A percentile compares a stretch with the other conserved stretches of the same genome.
Conservation (phyloP, 2,329 filamentous ascomycete genomes). For the Phoma herbarum region DNA sequence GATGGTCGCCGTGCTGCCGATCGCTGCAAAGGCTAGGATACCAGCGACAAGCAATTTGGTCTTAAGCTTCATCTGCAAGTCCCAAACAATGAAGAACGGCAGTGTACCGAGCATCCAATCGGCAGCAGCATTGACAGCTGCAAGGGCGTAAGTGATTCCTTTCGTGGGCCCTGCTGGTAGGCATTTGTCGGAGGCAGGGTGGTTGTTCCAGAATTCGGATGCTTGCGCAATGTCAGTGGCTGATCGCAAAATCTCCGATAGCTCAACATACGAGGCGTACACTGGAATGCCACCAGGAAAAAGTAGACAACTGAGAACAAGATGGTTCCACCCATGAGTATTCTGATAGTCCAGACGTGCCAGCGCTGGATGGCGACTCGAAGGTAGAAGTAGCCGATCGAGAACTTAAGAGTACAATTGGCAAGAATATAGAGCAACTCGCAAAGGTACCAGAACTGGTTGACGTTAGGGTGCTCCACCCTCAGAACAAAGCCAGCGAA, state of each 20-base stretch:
- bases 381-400: slow-evolving; percentile 63
- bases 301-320: slow-evolving; percentile 59
- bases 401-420: slow-evolving; percentile 60
- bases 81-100: slow-evolving; percentile 62
- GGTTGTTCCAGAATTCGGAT: slow-evolving; percentile 60
- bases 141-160: slow-evolving; percentile 57
- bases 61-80: slow-evolving; percentile 62
- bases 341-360: slow-evolving; percentile 59
- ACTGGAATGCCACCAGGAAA: slow-evolving; percentile 63
- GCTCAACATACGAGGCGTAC: slow-evolving; percentile 52
- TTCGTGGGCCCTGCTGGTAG: slow-evolving; percentile 58
- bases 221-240: slow-evolving; percentile 32
- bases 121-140: slow-evolving; percentile 40
- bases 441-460: slow-evolving; percentile 63
- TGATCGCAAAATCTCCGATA: background rate
- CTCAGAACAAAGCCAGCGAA: too few species aligned
- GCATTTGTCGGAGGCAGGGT: slow-evolving; percentile 53
- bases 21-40: slow-evolving; percentile 54
- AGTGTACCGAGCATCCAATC: slow-evolving; percentile 48
- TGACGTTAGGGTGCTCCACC: background rate
- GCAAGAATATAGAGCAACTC: slow-evolving; percentile 63
- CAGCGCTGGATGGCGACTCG: slow-evolving; percentile 58
- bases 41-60: slow-evolving; percentile 63
- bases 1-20: slow-evolving; percentile 61
- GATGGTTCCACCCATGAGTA: slow-evolving; percentile 57